Base-by-base conservation (phyloP, 352 stramenopile species). In the Phytophthora tentaculata region DNA sequence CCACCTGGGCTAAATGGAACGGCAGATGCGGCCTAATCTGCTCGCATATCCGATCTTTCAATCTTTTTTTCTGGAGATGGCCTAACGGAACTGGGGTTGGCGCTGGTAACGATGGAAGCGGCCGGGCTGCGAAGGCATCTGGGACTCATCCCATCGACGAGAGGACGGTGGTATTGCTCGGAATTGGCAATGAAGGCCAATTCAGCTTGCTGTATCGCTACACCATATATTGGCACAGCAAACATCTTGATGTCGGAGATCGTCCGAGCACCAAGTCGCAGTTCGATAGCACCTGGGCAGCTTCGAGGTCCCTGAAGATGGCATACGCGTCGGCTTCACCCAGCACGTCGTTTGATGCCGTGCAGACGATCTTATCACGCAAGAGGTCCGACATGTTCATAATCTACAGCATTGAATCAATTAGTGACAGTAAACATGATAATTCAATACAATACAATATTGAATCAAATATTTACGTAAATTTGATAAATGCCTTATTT, bases 1-100 rank as follows among this genome's bases (percentile, higher is more conserved):
- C 28, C 64, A 79, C 7, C 26, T 74, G n/a, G n/a, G n/a, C 12
- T 91, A 92, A 58, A 76, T 81, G 17, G 70, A 76, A 19, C 73
- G 84, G 56, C 80, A 84, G 73, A 81, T 92, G 47, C 20, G 14
- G 12, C 7, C 13, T 23, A 26, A 14, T 13, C n/a, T 50, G 3
- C 12, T 43, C 16, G 32, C 56, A 10, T 5, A 50, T 22, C 23
- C 9, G 20, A 4, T 59, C 3, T 16, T 19, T 47, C 44, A 1
- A 2, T n/a, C 12, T 23, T 61, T 49, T 39, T 68, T 41, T 55
- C 39, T 57, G 19, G 29, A n/a, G 23, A 6, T 23, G 19, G 48
- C 47, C 59, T 22, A 51, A 90, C 79, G 64, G 56, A 10, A 75
- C 69, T 5, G 49, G 57, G 19, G 57, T 67, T 6, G 73, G 66